phyloP scores from a whole-genome alignment of 2,329 filamentous ascomycete genomes.

The Botrytis sinoallii region DNA sequence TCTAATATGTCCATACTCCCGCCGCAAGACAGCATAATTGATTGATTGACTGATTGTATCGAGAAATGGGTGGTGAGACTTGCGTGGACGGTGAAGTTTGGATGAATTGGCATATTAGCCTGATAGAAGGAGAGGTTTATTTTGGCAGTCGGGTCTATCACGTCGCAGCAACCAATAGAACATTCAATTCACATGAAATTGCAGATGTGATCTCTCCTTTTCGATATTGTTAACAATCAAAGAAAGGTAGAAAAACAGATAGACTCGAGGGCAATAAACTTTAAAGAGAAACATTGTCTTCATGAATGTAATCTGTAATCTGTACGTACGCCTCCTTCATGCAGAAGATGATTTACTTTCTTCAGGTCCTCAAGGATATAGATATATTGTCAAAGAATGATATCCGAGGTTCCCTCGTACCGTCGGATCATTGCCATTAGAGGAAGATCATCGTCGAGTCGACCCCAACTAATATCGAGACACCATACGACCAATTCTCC shows the following conservation, averaged over 20 bases:
- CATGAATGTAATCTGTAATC: neutral
- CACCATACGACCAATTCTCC: neutral
- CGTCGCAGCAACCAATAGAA: neutral
- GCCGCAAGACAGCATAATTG: neutral
- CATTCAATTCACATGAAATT: neutral
- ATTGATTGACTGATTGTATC: neutral
- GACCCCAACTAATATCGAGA: neutral
- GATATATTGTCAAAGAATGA: neutral
- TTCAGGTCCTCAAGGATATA: neutral
- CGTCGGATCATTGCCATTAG: neutral
- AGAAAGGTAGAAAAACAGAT: neutral
- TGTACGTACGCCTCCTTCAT: neutral
- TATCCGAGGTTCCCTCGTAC: neutral
- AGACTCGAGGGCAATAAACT: neutral
- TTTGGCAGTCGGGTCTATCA: neutral
- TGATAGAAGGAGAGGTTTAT: neutral
- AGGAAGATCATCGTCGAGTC: neutral
- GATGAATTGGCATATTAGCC: neutral
- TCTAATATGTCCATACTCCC: neutral
- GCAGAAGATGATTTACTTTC: neutral
- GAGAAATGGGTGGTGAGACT: neutral
- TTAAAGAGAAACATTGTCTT: neutral
- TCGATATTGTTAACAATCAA: neutral
- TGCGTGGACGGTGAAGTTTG: neutral
- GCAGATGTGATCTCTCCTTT: neutral